These are phyloP conservation scores for Carnegiea gigantea DNA, from an alignment of 179 eudicot species.

Conservation along the genomic window DNA sequence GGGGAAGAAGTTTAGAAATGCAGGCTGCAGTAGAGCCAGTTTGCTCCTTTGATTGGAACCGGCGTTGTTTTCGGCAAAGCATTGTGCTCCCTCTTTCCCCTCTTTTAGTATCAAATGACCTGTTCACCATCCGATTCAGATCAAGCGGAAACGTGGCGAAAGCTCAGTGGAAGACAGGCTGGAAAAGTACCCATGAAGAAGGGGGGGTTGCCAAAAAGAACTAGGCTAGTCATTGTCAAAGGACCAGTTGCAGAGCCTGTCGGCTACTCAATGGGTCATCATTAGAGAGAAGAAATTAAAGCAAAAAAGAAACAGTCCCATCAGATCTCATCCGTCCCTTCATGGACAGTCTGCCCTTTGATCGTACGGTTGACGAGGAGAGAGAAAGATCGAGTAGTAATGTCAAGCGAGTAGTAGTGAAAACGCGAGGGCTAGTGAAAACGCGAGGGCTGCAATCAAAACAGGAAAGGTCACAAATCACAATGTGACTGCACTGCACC, in stretches of 20 bases:
- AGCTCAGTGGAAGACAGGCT: not conserved
- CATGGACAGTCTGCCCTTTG: not conserved
- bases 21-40: too few species aligned
- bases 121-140: not conserved
- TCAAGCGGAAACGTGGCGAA: not conserved
- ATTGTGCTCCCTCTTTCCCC: not conserved
- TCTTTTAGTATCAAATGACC: not conserved
- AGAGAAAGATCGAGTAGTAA: not conserved
- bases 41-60: not conserved
- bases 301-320: too few species aligned
- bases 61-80: not conserved
- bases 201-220: constrained; percentile 52
- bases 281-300: too few species aligned
- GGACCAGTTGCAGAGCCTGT: constrained; percentile 39
- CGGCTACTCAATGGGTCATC: constrained; percentile 36
- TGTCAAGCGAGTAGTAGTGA: too few species aligned
- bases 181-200: not conserved
- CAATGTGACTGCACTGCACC: too few species aligned
- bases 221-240: constrained; percentile 55
- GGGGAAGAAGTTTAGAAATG: not conserved
- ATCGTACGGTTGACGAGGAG: not conserved
- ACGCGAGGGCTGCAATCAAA: not conserved
- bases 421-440: not conserved
- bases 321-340: not conserved
- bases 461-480: not conserved